Conservation (phyloP, 2,329 filamentous ascomycete species). For the Calonectria multiphialidica region DNA sequence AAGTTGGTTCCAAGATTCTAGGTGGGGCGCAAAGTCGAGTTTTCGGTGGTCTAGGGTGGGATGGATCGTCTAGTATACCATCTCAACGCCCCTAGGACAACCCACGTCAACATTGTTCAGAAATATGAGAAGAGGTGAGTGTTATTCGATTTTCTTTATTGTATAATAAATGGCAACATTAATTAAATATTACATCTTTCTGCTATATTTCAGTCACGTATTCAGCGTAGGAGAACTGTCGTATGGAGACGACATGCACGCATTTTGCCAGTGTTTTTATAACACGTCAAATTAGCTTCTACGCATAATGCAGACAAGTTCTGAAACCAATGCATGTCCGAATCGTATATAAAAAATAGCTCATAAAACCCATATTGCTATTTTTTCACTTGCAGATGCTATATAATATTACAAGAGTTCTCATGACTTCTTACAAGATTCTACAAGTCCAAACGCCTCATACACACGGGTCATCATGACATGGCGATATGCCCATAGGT, state of each 20-base stretch:
- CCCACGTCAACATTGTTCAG: too few relatives aligned
- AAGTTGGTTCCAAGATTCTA: constrained; percentile 42
- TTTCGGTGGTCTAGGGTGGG: constrained; percentile 39
- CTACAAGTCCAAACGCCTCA: constrained; percentile 15
- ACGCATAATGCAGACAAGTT: background rate
- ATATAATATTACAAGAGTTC: constrained; percentile 19
- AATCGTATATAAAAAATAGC: background rate
- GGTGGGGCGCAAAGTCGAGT: constrained; percentile 45
- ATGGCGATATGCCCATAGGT: background rate
- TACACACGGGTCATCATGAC: background rate
- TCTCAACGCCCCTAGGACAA: background rate
- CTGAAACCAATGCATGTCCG: background rate
- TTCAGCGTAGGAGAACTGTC: too few relatives aligned
- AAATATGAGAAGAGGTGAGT: too few relatives aligned
- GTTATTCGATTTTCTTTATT: too few relatives aligned
- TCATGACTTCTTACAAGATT: background rate
- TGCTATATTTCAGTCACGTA: too few relatives aligned
- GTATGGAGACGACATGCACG: too few relatives aligned
- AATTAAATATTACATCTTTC: too few relatives aligned
- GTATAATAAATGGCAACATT: too few relatives aligned
- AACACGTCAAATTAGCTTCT: too few relatives aligned
- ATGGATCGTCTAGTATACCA: background rate
- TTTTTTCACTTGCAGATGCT: constrained; percentile 9
- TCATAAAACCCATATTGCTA: background rate
- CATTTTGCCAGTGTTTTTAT: too few relatives aligned